Base-by-base conservation (phyloP, 495 filamentous ascomycete genomes). In the Astrothelium macrocarpum region DNA sequence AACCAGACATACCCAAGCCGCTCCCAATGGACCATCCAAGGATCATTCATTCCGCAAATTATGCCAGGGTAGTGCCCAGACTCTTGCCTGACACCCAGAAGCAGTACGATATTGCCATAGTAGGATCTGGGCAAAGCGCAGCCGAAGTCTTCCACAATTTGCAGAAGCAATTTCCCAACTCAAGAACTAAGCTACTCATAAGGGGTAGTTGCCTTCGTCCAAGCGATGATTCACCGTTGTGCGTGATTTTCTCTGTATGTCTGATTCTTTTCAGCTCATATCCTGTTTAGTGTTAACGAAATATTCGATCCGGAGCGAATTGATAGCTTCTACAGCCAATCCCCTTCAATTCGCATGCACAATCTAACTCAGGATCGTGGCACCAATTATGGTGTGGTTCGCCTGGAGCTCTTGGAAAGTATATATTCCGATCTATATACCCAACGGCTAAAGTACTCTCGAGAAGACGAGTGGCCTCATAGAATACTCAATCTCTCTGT, bases 151-250 rank as follows among this genome's bases (percentile, higher is more conserved):
- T 93, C 78, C 86, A 88, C 73, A 90, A 96, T 72, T 76, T 97
- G 26, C 88, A 91, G 67, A 79, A 77, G n/a, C 77, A 86, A 31
- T 96, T 92, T 71, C 90, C 90, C 12, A 90, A 90, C 70, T 84
- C 87, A n/a, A 80, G 82, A 59, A 89, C 90, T 0, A 81, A 76
- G 4, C 69, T 98, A 56, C 81, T 95, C 53, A 91, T 95, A 73
- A 83, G 88, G 53, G 85, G 84, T 42, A 80, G 88, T 34, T 90
- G 91, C 45, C 77, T 98, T 63, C 86, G 86, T 62, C 93, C 93
- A 2, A 95, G 90, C 72, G 93, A 98, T 67, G 93, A 98, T 70
- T 94, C 90, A 59, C 93, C 93, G 23, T 97, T 97, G 90, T 95
- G 78, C 76, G 87, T 81, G 9, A 16, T 12, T n/a, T 32, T 56